Evolutionary conservation across 179 eudicot genomes (phyloP).

Genomic region (Beta lomatogona): DNA sequence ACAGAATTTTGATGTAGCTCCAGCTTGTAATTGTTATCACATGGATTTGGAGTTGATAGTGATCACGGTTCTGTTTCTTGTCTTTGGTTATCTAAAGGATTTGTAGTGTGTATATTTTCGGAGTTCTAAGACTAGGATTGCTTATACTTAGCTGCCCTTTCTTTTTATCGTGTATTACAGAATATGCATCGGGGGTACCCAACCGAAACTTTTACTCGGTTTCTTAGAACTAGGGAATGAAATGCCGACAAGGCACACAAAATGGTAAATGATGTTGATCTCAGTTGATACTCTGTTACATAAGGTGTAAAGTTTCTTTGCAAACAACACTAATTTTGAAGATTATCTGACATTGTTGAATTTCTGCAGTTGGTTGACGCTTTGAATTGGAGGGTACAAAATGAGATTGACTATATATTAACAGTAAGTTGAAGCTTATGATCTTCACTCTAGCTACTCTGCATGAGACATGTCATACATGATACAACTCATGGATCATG

Average conservation of each 20-base stretch:
- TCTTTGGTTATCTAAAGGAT: background rate
- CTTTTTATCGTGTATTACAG: slow-evolving; percentile 42
- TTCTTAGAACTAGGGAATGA: slow-evolving; percentile 89
- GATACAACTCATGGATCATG: background rate
- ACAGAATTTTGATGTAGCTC: background rate
- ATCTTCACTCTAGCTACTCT: background rate
- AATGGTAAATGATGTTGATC: slow-evolving; percentile 54
- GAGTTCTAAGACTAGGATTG: slow-evolving; percentile 7
- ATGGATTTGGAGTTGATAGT: slow-evolving; percentile 10
- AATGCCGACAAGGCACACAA: slow-evolving; percentile 74
- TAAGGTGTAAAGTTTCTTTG: background rate
- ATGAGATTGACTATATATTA: slow-evolving; percentile 79
- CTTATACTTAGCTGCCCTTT: slow-evolving; percentile 1
- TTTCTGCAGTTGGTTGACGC: slow-evolving; percentile 73
- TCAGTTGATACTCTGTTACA: slow-evolving; percentile 8
- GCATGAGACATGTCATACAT: background rate
- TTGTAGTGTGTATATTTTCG: background rate
- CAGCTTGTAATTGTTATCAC: background rate
- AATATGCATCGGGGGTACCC: slow-evolving; percentile 84
- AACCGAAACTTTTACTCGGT: slow-evolving; percentile 57
- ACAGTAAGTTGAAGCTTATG: slow-evolving; percentile 47
- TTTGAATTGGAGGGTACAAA: slow-evolving; percentile 89
- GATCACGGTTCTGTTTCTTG: slow-evolving; percentile 9
- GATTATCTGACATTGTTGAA: slow-evolving; percentile 3
- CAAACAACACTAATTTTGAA: background rate